Percentiles rank a stretch among this genome's conserved stretches.
Evolutionary conservation across 345 rosid species (phyloP).

Genomic region (Mercurialis annua): DNA sequence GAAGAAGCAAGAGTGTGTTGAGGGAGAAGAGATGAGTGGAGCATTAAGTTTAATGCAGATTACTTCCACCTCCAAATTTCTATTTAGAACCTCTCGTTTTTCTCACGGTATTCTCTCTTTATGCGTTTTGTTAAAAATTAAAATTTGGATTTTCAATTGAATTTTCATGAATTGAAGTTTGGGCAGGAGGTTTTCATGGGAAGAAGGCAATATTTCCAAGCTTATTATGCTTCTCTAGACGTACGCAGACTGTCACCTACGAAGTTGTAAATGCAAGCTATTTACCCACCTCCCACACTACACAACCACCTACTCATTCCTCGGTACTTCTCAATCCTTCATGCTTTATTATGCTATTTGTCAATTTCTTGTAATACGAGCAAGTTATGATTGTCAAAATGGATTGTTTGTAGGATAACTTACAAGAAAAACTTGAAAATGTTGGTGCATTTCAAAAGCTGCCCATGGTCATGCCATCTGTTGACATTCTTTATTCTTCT

Average conservation of each 20-base stretch:
- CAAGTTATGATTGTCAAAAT: background rate
- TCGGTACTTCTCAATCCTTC: conserved; percentile 15
- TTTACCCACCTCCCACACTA: conserved; percentile 37
- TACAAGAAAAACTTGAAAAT: conserved; percentile 30
- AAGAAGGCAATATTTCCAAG: conserved; percentile 28
- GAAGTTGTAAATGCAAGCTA: conserved; percentile 56
- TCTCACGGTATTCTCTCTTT: conserved; percentile 24
- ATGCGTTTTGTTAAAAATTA: no score
- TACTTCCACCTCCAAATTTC: conserved; percentile 26
- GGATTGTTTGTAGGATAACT: conserved; percentile 42
- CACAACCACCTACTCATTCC: conserved; percentile 31
- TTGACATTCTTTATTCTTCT: conserved; percentile 73
- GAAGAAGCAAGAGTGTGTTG: background rate
- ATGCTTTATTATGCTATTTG: background rate
- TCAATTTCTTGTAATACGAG: no score
- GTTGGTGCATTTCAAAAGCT: conserved; percentile 93
- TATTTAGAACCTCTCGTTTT: conserved; percentile 15
- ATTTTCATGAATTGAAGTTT: background rate
- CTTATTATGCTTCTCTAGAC: conserved; percentile 46
- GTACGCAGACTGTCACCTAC: conserved; percentile 49
- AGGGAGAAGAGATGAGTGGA: conserved; percentile 27
- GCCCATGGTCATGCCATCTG: conserved; percentile 93
- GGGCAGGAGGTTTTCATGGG: background rate
- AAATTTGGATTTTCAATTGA: background rate
- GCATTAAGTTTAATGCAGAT: conserved; percentile 25